Percentiles rank a stretch among this genome's conserved stretches.
Evolutionary conservation across 257 asterid genomes (phyloP).

Genomic region (Nicotiana paniculata): DNA sequence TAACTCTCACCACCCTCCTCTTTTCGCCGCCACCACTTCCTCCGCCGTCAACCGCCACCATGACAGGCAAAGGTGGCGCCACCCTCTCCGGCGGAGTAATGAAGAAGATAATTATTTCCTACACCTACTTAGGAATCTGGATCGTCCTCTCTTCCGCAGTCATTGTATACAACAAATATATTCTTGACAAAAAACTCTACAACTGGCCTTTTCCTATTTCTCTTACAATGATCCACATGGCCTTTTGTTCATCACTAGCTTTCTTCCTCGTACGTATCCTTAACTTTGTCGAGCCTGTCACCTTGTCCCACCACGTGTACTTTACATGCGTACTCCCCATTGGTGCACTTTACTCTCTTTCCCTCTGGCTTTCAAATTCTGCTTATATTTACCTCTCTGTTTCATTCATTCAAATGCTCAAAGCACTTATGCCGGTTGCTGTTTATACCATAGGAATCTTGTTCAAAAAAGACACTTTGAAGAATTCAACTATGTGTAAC

Average conservation of each 20-base stretch:
- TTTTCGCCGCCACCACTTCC: neutral
- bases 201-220: constrained; percentile 76
- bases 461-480: constrained; percentile 42
- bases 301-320: constrained; percentile 49
- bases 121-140: constrained; percentile 62
- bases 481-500: constrained; percentile 41
- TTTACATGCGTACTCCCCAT: constrained; percentile 66
- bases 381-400: constrained; percentile 72
- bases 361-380: constrained; percentile 70
- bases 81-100: constrained; percentile 49
- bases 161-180: constrained; percentile 71
- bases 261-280: constrained; percentile 54
- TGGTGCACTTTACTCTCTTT: constrained; percentile 62
- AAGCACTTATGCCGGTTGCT: constrained; percentile 75
- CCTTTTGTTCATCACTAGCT: constrained; percentile 64
- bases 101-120: constrained; percentile 54
- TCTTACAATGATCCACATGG: constrained; percentile 80
- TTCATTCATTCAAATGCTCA: constrained; percentile 71
- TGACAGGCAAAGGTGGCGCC: constrained; percentile 52
- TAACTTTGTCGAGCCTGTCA: constrained; percentile 53
- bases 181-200: constrained; percentile 64
- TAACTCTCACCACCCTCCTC: neutral
- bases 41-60: constrained; percentile 14
- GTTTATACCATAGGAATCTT: constrained; percentile 56
- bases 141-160: constrained; percentile 71